phyloP scores from a whole-genome alignment of 176 grass and related monocot species.

The Carex scoparia region DNA sequence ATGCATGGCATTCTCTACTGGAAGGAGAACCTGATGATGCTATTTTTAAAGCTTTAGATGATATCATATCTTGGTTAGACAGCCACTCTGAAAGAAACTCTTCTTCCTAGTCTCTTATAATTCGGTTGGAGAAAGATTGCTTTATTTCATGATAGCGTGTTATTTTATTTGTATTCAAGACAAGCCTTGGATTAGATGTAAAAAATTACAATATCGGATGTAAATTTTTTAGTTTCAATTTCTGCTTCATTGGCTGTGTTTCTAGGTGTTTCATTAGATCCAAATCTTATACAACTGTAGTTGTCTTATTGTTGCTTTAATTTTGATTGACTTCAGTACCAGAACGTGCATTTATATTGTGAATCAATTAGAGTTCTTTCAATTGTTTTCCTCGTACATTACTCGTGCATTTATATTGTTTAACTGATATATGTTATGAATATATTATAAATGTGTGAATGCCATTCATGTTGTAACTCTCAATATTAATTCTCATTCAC shows the following conservation, averaged over 20 bases:
- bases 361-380: not conserved
- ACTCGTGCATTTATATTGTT: not conserved
- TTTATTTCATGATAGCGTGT: not conserved
- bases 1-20: conserved; percentile 60
- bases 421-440: not conserved
- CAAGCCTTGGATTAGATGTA: conserved; percentile 5
- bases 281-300: not conserved
- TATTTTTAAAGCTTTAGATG: conserved; percentile 70
- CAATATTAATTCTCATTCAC: too few species aligned
- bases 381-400: not conserved
- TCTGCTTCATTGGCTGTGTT: not conserved
- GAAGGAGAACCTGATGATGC: conserved; percentile 86
- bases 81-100: conserved; percentile 38
- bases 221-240: not conserved
- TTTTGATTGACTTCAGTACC: not conserved
- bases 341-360: not conserved
- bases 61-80: conserved; percentile 88
- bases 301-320: not conserved
- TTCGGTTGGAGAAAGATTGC: not conserved
- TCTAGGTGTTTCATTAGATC: not conserved
- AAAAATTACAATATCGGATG: conserved; percentile 12
- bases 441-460: too few species aligned
- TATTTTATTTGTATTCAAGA: conserved; percentile 17
- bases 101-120: conserved; percentile 24
- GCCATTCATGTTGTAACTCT: too few species aligned